phyloP scores from a whole-genome alignment of 345 rosid genomes.

The Eucalyptus sp. region DNA sequence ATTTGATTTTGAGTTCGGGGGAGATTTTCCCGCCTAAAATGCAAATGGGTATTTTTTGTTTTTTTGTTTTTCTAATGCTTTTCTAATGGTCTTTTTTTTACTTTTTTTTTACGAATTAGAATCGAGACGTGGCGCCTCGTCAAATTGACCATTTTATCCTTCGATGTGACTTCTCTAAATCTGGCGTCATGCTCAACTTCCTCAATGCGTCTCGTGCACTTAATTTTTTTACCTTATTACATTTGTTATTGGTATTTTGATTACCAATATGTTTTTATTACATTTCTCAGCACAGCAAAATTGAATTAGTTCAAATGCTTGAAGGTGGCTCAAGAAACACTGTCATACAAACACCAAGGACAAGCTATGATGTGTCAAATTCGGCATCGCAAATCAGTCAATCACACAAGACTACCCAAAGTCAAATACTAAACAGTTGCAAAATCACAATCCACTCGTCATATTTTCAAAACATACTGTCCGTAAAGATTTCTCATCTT shows the following conservation, averaged over 20 bases:
- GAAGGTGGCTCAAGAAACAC: not conserved
- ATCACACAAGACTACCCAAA: no score
- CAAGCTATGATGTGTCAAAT: not conserved
- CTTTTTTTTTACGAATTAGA: not conserved
- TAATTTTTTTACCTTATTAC: not conserved
- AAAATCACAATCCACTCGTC: not conserved
- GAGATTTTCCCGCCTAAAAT: not conserved
- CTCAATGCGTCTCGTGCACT: rapidly evolving
- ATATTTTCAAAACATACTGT: not conserved
- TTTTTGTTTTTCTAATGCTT: no score
- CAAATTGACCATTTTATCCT: not conserved
- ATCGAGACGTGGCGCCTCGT: not conserved
- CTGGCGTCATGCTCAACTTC: not conserved
- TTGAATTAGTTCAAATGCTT: not conserved
- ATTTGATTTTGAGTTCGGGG: not conserved
- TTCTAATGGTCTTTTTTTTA: not conserved
- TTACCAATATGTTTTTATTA: not conserved
- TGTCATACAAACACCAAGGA: not conserved
- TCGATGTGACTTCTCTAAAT: not conserved
- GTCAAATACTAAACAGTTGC: no score
- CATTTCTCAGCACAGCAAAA: not conserved
- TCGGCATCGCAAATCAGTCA: no score
- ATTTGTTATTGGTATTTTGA: not conserved
- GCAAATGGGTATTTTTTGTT: not conserved
- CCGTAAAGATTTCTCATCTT: rapidly evolving